Percentiles rank a stretch among this genome's conserved stretches.
Evolutionary conservation across 495 filamentous ascomycete genomes (phyloP).

Genomic region (Hypoxylon subgilvum): DNA sequence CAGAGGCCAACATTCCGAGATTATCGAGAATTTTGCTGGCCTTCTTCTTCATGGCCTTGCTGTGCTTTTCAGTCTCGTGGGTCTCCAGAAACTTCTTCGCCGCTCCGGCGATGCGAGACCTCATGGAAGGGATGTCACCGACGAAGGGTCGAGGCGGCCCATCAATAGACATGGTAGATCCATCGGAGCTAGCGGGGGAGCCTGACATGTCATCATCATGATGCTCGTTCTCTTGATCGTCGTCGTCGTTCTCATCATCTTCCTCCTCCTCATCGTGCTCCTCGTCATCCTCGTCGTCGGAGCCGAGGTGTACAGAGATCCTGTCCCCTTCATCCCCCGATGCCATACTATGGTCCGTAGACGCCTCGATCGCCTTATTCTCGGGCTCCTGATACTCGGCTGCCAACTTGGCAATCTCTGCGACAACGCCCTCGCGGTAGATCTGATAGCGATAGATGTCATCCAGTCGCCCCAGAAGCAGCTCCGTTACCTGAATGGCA

Average conservation of each 20-base stretch:
- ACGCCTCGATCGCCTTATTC: conserved; percentile 27
- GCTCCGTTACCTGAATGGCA: conserved; percentile 85
- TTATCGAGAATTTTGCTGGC: conserved; percentile 75
- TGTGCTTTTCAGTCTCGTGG: conserved; percentile 77
- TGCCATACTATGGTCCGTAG: conserved; percentile 58
- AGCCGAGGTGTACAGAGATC: conserved; percentile 48
- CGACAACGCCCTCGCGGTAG: conserved; percentile 94
- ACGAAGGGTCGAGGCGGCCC: conserved; percentile 52
- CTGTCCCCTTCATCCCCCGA: conserved; percentile 63
- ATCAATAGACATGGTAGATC: conserved; percentile 63
- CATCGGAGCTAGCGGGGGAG: conserved; percentile 69
- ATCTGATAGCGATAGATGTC: conserved; percentile 94
- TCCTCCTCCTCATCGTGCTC: conserved; percentile 61
- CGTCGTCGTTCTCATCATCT: conserved; percentile 57
- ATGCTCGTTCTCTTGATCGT: conserved; percentile 62
- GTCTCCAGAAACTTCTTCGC: conserved; percentile 82
- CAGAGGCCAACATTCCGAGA: conserved; percentile 70
- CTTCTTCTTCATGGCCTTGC: conserved; percentile 73
- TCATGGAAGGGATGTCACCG: conserved; percentile 64
- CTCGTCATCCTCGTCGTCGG: conserved; percentile 59
- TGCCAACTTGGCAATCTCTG: conserved; percentile 83
- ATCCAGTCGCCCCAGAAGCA: conserved; percentile 81
- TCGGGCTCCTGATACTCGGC: conserved; percentile 46
- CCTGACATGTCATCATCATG: conserved; percentile 68
- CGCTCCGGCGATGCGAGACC: conserved; percentile 73